Percentiles rank a stretch among this genome's conserved stretches.
phyloP scores from a whole-genome alignment of 192 early-diverging fungal species.

The Gaertneriomyces sp. region DNA sequence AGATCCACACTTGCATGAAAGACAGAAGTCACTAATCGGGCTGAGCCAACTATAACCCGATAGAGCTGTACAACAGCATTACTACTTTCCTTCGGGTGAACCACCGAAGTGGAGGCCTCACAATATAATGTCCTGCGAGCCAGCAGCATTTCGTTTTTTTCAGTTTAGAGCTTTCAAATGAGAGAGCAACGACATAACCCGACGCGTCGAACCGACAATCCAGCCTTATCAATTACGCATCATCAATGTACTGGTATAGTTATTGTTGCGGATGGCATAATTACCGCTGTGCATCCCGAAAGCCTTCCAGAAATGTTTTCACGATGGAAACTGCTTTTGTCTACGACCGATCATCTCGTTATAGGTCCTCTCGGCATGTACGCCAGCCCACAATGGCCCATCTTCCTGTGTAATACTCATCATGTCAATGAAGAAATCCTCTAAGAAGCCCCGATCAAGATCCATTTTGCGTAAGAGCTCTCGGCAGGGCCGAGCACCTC shows the following conservation, averaged over 20 bases:
- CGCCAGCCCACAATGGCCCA: constrained; percentile 13
- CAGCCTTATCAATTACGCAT: too few relatives aligned
- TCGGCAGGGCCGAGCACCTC: neutral
- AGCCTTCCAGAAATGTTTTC: too few relatives aligned
- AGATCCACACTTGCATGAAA: neutral
- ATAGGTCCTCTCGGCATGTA: constrained; percentile 3
- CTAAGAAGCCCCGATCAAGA: constrained; percentile 10
- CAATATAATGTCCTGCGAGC: too few relatives aligned
- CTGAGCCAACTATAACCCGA: constrained; percentile 1
- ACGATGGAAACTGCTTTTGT: too few relatives aligned
- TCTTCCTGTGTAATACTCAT: constrained; percentile 16
- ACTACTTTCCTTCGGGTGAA: neutral
- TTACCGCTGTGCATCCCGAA: too few relatives aligned
- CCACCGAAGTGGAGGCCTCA: neutral
- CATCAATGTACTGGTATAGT: too few relatives aligned
- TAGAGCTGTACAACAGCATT: neutral
- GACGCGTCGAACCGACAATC: too few relatives aligned
- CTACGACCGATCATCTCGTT: neutral
- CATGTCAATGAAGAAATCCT: constrained; percentile 21
- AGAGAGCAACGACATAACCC: too few relatives aligned
- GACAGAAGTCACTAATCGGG: neutral
- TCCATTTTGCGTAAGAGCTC: constrained; percentile 12
- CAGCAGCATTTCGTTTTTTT: too few relatives aligned
- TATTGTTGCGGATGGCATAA: too few relatives aligned
- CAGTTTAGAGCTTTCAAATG: too few relatives aligned